A percentile compares a stretch with the other conserved stretches of the same genome.
phyloP scores from a whole-genome alignment of 2,329 filamentous ascomycete genomes.

The Xylaria sp. region DNA sequence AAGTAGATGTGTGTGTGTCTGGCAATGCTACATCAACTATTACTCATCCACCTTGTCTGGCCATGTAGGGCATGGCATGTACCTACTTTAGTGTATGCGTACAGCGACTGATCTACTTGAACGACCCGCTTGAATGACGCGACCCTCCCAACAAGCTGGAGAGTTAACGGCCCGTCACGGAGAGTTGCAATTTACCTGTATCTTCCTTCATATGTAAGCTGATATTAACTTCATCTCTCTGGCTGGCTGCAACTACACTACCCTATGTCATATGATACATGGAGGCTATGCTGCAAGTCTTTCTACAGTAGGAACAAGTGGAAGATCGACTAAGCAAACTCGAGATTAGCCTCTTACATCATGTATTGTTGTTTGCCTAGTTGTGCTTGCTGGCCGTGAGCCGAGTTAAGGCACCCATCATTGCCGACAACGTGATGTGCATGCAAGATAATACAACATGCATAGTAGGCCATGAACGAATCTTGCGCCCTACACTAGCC shows the following conservation, averaged over 20 bases:
- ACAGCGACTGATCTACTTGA: neutral
- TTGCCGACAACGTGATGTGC: neutral
- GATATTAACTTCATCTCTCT: neutral
- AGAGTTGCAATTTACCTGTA: neutral
- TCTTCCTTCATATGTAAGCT: neutral
- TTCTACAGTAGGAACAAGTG: neutral
- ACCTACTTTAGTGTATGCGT: constrained; percentile 3
- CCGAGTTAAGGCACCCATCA: neutral
- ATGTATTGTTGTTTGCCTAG: neutral
- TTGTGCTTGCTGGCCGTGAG: neutral
- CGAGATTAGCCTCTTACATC: neutral
- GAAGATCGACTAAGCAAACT: neutral
- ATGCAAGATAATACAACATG: neutral
- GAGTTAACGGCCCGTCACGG: constrained; percentile 7
- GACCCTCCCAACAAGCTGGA: constrained; percentile 11
- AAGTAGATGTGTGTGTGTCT: too few relatives aligned
- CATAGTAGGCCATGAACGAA: neutral
- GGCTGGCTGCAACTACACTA: neutral
- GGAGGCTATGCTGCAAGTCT: neutral
- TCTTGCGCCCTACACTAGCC: neutral
- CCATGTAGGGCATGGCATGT: neutral
- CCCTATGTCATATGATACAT: neutral
- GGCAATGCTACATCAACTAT: neutral
- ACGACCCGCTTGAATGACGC: neutral
- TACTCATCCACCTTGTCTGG: too few relatives aligned